Evolutionary conservation across 768 basidiomycete genomes (phyloP).

Genomic region (Clitopilus passeckerianus): DNA sequence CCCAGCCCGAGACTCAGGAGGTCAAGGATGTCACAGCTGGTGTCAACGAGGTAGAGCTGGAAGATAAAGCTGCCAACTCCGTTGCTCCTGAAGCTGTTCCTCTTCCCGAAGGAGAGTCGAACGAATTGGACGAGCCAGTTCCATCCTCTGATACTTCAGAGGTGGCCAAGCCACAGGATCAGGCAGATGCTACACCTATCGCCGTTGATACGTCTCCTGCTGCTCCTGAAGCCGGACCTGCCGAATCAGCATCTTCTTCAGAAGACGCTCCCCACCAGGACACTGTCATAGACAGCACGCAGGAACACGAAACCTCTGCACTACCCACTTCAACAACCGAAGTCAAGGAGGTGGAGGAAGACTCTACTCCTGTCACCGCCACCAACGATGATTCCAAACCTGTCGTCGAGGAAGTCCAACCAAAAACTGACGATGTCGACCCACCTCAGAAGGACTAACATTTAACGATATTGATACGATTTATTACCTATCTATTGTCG

Average conservation of each 20-base stretch:
- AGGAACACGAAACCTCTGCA: neutral
- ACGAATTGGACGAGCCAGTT: slow-evolving; percentile 30
- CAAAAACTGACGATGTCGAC: slow-evolving; percentile 1
- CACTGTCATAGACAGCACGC: neutral
- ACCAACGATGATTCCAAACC: neutral
- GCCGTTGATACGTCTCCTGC: neutral
- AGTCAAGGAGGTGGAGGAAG: neutral
- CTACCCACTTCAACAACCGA: neutral
- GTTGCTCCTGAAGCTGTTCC: slow-evolving; percentile 30
- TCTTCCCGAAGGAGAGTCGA: slow-evolving; percentile 31
- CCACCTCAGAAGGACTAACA: slow-evolving; percentile 3
- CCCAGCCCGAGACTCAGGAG: slow-evolving; percentile 38
- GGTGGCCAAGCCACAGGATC: slow-evolving; percentile 9
- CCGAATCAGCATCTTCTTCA: neutral
- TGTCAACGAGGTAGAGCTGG: slow-evolving; percentile 64
- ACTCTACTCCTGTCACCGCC: neutral
- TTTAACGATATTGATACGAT: slow-evolving; percentile 3
- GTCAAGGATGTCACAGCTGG: slow-evolving; percentile 72
- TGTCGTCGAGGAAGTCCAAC: neutral
- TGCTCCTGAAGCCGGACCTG: neutral
- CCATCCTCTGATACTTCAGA: slow-evolving; percentile 16
- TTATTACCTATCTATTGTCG: slow-evolving; percentile 5
- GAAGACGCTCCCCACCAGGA: neutral
- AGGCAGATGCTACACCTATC: slow-evolving; percentile 4
- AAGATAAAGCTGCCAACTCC: slow-evolving; percentile 28